Base-by-base conservation (phyloP, 2,329 filamentous ascomycete species). In the Neocatenulostroma microsporum region DNA sequence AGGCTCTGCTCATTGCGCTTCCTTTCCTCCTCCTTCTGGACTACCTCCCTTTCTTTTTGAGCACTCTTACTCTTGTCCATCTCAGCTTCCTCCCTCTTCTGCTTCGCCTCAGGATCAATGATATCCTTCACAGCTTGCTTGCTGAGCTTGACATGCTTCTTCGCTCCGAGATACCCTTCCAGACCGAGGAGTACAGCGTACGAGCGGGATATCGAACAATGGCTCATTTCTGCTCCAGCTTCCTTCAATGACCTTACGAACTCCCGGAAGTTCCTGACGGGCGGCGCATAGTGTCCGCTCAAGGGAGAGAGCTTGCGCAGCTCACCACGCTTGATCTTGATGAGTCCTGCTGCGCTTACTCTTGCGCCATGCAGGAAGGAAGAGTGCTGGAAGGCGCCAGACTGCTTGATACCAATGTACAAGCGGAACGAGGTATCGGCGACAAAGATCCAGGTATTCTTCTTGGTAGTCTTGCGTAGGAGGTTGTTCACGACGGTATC, bases 371-470 rank as follows among this genome's bases (percentile, higher is more conserved):
- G 83, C 2, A 94, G 69, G 53, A 95, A 94, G 0, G 84, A 91
- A 10, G 82, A 88, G 61, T 94, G 88, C 53, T 94, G 88, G 53
- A 95, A 95, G 4, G 83, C 78, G 9, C 88, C 88, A 3, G 79
- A 82, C 57, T 84, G 78, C 55, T 95, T 94, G 66, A 94, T 91
- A 31, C 87, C 87, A 21, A 94, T 78, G 57, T 94, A 94, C 0
- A 94, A 68, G 1, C 84, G 77, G 58, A 88, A 91, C 1, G 76
- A 81, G 1, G 84, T 89, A 61, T 94, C 87, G 17, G 83, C 82
- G 6, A 88, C 87, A 52, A 94, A 95, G 46, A 94, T 93, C 88
- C 88, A 94, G 4, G 84, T 91, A 53, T 89, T 88, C 45, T 86
- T 86, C 59, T 80, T 83, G 25, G 87, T 82, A 0, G 82, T 80